Percentiles rank a stretch among this genome's conserved stretches.
Conservation (phyloP, 345 rosid species). For the Ailanthus altissimus region DNA sequence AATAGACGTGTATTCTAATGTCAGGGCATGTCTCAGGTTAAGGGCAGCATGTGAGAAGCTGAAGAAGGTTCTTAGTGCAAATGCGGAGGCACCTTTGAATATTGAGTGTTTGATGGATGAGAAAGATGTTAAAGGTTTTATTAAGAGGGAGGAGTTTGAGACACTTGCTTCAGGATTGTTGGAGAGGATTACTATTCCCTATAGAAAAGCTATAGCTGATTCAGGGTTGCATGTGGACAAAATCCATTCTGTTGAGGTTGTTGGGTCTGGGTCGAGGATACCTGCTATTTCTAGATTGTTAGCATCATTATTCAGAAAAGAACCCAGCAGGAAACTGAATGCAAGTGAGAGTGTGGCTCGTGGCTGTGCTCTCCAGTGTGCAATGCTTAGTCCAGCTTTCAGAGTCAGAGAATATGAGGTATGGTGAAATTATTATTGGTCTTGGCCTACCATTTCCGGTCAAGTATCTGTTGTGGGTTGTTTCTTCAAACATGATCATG, state of each 20-base stretch:
- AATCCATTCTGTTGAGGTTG: slow-evolving; percentile 56
- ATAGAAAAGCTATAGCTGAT: slow-evolving; percentile 51
- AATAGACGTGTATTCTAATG: slow-evolving; percentile 54
- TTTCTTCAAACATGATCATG: background rate
- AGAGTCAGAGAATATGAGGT: slow-evolving; percentile 67
- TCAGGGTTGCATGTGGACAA: slow-evolving; percentile 41
- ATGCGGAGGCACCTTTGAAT: slow-evolving; percentile 58
- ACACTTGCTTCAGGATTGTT: slow-evolving; percentile 43
- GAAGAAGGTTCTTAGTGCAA: slow-evolving; percentile 65
- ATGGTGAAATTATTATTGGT: slow-evolving; percentile 13
- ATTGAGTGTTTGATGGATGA: slow-evolving; percentile 73
- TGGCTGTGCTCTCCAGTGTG: slow-evolving; percentile 69
- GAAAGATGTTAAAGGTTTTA: slow-evolving; percentile 60
- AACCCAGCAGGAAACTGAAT: slow-evolving; percentile 57
- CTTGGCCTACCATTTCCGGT: background rate
- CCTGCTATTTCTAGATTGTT: slow-evolving; percentile 49
- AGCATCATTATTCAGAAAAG: slow-evolving; percentile 49
- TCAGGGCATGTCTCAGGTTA: slow-evolving; percentile 50
- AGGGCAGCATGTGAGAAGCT: slow-evolving; percentile 61
- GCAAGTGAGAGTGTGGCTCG: slow-evolving; percentile 70
- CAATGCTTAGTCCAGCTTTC: slow-evolving; percentile 63
- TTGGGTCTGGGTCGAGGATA: slow-evolving; percentile 69
- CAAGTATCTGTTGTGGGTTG: background rate
- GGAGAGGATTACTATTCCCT: slow-evolving; percentile 46
- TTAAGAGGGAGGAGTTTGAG: slow-evolving; percentile 68